Conservation (phyloP, 139 green algal genomes). For the Chlamydomonas urium region DNA sequence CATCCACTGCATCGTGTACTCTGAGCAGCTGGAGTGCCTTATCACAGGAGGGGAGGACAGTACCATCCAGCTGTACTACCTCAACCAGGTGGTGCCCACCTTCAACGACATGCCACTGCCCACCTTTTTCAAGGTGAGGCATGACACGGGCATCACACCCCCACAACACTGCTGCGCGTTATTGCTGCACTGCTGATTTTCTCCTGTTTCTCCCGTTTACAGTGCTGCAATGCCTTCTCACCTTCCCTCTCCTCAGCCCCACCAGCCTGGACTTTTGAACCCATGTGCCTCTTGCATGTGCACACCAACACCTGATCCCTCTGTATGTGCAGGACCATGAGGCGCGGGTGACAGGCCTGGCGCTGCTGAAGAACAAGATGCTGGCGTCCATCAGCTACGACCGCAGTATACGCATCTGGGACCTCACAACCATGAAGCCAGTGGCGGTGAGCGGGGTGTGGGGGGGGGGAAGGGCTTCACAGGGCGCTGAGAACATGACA, state of each 20-base stretch:
- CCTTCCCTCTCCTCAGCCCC: too few relatives aligned
- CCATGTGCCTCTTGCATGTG: too few relatives aligned
- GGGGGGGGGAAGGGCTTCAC: too few relatives aligned
- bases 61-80: constrained; percentile 54
- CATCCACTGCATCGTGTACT: constrained; percentile 51
- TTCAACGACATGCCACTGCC: constrained; percentile 43
- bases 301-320: too few relatives aligned
- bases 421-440: constrained; percentile 61
- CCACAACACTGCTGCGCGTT: too few relatives aligned
- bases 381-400: constrained; percentile 49
- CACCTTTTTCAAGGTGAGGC: constrained; percentile 35
- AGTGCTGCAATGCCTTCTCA: too few relatives aligned
- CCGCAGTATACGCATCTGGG: constrained; percentile 61
- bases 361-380: constrained; percentile 36
- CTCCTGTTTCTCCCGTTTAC: too few relatives aligned
- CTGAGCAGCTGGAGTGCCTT: constrained; percentile 43
- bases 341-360: constrained; percentile 42
- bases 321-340: constrained; percentile 6
- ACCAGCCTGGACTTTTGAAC: too few relatives aligned
- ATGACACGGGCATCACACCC: too few relatives aligned
- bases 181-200: too few relatives aligned
- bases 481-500: too few relatives aligned
- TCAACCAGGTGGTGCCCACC: constrained; percentile 22
- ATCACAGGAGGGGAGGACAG: constrained; percentile 55
- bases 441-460: constrained; percentile 20